phyloP scores from a whole-genome alignment of 108 stramenopile species.

The Nannochloropsis granulata region DNA sequence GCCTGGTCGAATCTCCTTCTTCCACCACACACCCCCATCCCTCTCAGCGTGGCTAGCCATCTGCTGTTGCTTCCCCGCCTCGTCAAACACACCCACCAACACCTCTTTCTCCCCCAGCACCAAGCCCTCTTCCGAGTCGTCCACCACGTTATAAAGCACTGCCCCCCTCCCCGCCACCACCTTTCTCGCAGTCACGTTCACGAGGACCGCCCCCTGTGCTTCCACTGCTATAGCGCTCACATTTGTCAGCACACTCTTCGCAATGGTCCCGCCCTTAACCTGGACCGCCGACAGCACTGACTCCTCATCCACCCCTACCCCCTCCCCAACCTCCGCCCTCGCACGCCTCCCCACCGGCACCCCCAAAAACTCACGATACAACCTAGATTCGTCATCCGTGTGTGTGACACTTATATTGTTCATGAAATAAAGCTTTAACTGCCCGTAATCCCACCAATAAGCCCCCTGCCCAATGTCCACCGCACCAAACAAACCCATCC shows the following conservation, averaged over 20 bases:
- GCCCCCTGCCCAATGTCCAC: slow-evolving; percentile 88
- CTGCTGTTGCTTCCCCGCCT: slow-evolving; percentile 49
- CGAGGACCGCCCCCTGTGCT: slow-evolving; percentile 80
- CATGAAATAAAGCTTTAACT: slow-evolving; percentile 72
- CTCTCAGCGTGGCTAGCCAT: slow-evolving; percentile 55
- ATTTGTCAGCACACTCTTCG: slow-evolving; percentile 54
- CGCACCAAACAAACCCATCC: slow-evolving; percentile 80
- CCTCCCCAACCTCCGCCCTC: background rate
- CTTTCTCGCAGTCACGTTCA: slow-evolving; percentile 84
- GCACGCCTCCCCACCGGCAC: slow-evolving; percentile 13
- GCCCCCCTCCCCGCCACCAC: slow-evolving; percentile 69
- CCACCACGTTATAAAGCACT: slow-evolving; percentile 86
- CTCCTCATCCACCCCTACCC: slow-evolving; percentile 5
- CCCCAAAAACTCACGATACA: slow-evolving; percentile 65
- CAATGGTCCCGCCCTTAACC: slow-evolving; percentile 50
- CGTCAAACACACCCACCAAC: slow-evolving; percentile 65
- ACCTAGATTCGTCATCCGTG: slow-evolving; percentile 50
- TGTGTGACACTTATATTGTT: slow-evolving; percentile 66
- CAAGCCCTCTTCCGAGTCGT: slow-evolving; percentile 56
- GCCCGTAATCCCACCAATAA: slow-evolving; percentile 98
- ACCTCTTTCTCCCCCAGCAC: slow-evolving; percentile 70
- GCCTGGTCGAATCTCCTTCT: slow-evolving; percentile 42
- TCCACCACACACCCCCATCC: slow-evolving; percentile 76
- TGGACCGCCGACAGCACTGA: slow-evolving; percentile 3
- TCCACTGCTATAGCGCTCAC: slow-evolving; percentile 55